Evolutionary conservation across 768 basidiomycete genomes (phyloP).

Genomic region (Candolleomyces aberdarensis): DNA sequence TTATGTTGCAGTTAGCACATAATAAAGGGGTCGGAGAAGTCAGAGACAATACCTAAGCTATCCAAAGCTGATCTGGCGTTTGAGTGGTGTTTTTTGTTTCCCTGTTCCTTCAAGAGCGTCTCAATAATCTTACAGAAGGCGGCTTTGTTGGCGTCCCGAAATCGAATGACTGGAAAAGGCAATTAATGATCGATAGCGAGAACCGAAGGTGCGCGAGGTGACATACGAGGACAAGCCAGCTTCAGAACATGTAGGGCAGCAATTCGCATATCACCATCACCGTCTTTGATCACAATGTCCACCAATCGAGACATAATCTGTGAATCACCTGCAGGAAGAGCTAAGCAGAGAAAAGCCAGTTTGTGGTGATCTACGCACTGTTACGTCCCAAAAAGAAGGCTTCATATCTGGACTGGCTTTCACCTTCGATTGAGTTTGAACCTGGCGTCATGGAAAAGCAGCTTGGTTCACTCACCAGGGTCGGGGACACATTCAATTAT

Average conservation of each 20-base stretch:
- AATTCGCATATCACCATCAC: neutral
- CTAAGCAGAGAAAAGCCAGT: neutral
- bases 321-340: neutral
- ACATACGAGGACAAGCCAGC: neutral
- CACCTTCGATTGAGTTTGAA: neutral
- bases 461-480: neutral
- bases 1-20: neutral
- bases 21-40: neutral
- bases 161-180: neutral
- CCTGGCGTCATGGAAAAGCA: neutral
- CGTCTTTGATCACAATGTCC: neutral
- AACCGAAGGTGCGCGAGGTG: neutral
- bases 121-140: neutral
- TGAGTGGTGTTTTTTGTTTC: neutral
- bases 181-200: neutral
- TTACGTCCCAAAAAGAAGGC: neutral
- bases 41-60: neutral
- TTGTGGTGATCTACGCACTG: neutral
- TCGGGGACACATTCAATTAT: neutral
- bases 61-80: neutral
- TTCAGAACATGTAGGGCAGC: neutral
- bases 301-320: neutral
- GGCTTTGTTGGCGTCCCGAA: neutral
- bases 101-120: neutral
- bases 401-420: neutral